Conservation (phyloP, 345 rosid species). For the Atalantia buxifolia region DNA sequence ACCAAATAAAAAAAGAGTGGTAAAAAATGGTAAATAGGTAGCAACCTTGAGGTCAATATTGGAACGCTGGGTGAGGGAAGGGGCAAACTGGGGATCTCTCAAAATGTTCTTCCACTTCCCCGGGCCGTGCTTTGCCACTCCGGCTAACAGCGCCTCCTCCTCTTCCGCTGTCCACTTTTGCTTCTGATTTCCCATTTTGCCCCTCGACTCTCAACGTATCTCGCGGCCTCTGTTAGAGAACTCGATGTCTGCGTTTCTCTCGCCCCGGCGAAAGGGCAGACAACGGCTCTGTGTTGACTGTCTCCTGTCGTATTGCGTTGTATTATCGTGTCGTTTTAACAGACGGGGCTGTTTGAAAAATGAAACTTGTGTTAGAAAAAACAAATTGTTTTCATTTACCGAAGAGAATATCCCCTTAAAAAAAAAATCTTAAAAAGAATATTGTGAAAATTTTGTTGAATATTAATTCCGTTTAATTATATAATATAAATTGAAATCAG, state of each 20-base stretch:
- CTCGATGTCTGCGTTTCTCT: not conserved
- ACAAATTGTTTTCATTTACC: no score
- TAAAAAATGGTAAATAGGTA: not conserved
- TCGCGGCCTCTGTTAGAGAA: not conserved
- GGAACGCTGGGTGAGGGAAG: conserved; percentile 59
- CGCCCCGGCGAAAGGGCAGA: not conserved
- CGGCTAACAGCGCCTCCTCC: conserved; percentile 71
- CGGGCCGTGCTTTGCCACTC: conserved; percentile 67
- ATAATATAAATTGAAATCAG: no score
- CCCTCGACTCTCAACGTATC: not conserved
- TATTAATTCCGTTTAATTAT: no score
- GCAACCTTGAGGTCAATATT: conserved; percentile 86
- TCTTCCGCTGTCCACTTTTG: conserved; percentile 84
- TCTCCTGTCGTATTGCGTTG: not conserved
- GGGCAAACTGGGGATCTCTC: conserved; percentile 66
- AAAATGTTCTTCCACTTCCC: conserved; percentile 90
- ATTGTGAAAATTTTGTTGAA: no score
- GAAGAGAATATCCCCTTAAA: no score
- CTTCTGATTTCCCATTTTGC: conserved; percentile 80
- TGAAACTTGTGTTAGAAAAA: not conserved
- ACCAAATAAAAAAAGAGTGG: not conserved
- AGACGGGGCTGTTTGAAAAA: not conserved
- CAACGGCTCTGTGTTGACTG: not conserved
- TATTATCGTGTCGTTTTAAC: not conserved
- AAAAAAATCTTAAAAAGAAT: no score